Conservation (phyloP, 495 filamentous ascomycete species). For the Xylaria cubensis region DNA sequence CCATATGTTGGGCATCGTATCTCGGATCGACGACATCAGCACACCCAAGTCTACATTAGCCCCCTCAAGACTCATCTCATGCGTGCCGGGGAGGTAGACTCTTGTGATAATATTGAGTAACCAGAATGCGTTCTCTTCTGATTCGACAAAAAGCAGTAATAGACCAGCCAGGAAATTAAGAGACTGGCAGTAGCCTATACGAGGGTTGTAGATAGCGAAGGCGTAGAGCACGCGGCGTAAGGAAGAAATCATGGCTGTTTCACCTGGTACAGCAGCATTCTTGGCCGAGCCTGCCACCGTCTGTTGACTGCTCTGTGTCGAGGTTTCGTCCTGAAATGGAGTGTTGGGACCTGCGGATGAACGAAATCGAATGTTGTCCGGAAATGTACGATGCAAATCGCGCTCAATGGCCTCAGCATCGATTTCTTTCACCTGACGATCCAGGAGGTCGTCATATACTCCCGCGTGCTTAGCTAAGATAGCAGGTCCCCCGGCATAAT, state of each 20-base stretch:
- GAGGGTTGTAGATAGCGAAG: constrained; percentile 86
- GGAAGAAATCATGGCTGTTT: constrained; percentile 79
- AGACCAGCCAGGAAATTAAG: constrained; percentile 97
- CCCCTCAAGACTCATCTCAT: constrained; percentile 89
- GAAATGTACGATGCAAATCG: constrained; percentile 93
- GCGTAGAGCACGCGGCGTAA: constrained; percentile 87
- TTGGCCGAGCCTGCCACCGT: constrained; percentile 31
- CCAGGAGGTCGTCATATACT: constrained; percentile 73
- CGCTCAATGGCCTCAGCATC: constrained; percentile 94
- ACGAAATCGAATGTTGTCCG: constrained; percentile 86
- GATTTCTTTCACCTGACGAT: constrained; percentile 65
- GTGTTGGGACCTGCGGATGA: constrained; percentile 11
- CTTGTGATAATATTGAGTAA: constrained; percentile 92
- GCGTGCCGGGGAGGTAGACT: constrained; percentile 87
- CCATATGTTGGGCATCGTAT: constrained; percentile 86
- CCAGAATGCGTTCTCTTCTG: constrained; percentile 92
- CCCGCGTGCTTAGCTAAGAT: constrained; percentile 75
- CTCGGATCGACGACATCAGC: constrained; percentile 82
- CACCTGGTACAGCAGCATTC: constrained; percentile 50
- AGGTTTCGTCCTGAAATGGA: constrained; percentile 6
- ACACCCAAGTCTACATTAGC: constrained; percentile 95
- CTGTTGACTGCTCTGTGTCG: constrained; percentile 43
- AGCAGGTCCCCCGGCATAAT: constrained; percentile 88
- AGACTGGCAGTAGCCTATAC: constrained; percentile 94
- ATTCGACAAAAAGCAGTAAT: constrained; percentile 85